Conservation (phyloP, 2,329 filamentous ascomycete genomes). For the Ceratocystis albifundus region DNA sequence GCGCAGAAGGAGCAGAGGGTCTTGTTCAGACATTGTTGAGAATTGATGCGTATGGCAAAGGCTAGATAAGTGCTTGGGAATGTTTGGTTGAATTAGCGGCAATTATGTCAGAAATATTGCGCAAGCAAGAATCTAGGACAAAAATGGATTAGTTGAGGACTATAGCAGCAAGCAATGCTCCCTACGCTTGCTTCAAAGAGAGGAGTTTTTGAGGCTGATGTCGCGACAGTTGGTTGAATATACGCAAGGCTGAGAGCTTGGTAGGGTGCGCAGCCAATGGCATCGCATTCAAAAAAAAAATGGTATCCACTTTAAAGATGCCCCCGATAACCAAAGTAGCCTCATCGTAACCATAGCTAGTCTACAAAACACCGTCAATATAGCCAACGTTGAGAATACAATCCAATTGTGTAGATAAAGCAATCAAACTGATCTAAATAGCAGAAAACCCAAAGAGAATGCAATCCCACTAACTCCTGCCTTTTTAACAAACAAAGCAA, state of each 20-base stretch:
- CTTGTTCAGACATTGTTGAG: constrained; percentile 42
- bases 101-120: neutral
- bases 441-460: constrained; percentile 14
- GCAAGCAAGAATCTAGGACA: neutral
- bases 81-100: neutral
- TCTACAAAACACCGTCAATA: neutral
- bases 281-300: neutral
- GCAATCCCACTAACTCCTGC: constrained; percentile 21
- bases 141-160: neutral
- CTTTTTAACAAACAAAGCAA: constrained; percentile 22
- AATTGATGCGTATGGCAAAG: neutral
- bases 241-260: constrained; percentile 11
- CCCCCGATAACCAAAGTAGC: neutral
- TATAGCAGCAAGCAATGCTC: neutral
- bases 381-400: neutral
- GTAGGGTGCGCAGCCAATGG: neutral
- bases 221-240: neutral
- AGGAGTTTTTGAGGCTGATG: constrained; percentile 9
- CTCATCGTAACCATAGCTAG: neutral
- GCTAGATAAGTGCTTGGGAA: neutral
- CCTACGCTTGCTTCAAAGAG: neutral
- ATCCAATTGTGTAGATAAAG: neutral
- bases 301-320: constrained; percentile 18
- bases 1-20: constrained; percentile 74
- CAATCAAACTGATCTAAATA: constrained; percentile 16